Conservation (phyloP, 768 basidiomycete species). For the Hortiboletus campestris region DNA sequence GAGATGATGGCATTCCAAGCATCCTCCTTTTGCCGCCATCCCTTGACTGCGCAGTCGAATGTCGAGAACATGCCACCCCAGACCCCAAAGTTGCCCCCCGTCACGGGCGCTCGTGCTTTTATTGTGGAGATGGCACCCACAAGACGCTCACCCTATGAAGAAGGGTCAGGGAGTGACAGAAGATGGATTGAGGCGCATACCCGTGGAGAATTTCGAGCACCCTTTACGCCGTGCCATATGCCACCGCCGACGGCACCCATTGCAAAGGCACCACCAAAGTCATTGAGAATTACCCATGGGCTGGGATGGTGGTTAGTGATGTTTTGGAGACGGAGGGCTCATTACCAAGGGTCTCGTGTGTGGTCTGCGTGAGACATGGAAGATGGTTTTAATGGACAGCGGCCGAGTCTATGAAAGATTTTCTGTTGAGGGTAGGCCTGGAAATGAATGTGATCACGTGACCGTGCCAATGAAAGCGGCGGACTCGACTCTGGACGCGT, state of each 20-base stretch:
- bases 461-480: slow-evolving; percentile 27
- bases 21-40: slow-evolving; percentile 95
- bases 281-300: slow-evolving; percentile 98
- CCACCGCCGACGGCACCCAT: slow-evolving; percentile 98
- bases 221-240: slow-evolving; percentile 99
- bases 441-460: slow-evolving; percentile 22
- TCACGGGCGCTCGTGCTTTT: slow-evolving; percentile 97
- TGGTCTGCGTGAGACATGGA: slow-evolving; percentile 88
- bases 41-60: slow-evolving; percentile 98
- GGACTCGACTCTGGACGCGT: slow-evolving; percentile 18
- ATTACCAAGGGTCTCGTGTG: slow-evolving; percentile 89
- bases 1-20: slow-evolving; percentile 99
- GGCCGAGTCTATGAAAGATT: slow-evolving; percentile 9
- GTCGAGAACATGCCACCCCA: slow-evolving; percentile 99
- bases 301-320: slow-evolving; percentile 39
- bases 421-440: slow-evolving; percentile 33
- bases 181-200: slow-evolving; percentile 43
- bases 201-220: slow-evolving; percentile 92
- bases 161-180: background rate
- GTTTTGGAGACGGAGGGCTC: background rate
- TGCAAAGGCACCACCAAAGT: slow-evolving; percentile 95
- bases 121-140: slow-evolving; percentile 93
- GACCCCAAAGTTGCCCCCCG: slow-evolving; percentile 94
- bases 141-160: slow-evolving; percentile 83
- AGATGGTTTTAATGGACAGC: background rate